A percentile compares a stretch with the other conserved stretches of the same genome.
Conservation (phyloP, 306 rosid species). For the Cucumis hystrix region DNA sequence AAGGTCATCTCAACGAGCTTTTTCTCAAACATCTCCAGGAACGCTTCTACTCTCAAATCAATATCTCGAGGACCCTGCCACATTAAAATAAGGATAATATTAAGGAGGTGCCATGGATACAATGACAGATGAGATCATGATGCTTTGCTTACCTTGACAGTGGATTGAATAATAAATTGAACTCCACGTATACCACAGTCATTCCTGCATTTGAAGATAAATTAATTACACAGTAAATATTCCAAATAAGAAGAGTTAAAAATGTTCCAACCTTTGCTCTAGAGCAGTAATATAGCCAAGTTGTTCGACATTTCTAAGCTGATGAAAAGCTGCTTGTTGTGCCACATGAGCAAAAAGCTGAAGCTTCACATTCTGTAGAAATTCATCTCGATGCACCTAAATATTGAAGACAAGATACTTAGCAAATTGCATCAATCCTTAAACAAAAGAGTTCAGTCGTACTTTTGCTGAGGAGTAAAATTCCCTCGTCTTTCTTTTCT, state of each 20-base stretch:
- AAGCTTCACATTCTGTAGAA: slow-evolving; percentile 72
- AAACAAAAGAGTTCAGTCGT: background rate
- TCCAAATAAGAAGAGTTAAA: slow-evolving; percentile 1
- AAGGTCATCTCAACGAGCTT: slow-evolving; percentile 55
- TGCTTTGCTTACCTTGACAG: slow-evolving; percentile 56
- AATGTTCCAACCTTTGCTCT: slow-evolving; percentile 44
- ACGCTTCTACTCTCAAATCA: slow-evolving; percentile 72
- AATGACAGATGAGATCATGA: background rate
- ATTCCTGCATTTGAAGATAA: slow-evolving; percentile 35
- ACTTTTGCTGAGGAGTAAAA: background rate
- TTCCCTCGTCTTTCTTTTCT: background rate
- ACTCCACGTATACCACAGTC: slow-evolving; percentile 71
- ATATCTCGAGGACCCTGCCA: slow-evolving; percentile 65
- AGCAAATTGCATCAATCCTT: background rate
- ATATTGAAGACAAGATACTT: slow-evolving; percentile 14
- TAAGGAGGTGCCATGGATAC: slow-evolving; percentile 6
- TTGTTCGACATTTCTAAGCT: slow-evolving; percentile 94
- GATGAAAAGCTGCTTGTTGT: slow-evolving; percentile 88
- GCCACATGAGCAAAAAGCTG: slow-evolving; percentile 82
- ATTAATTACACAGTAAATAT: slow-evolving; percentile 4
- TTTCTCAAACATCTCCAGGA: slow-evolving; percentile 63
- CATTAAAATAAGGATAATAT: slow-evolving; percentile 1
- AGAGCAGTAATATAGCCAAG: slow-evolving; percentile 79
- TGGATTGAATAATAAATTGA: slow-evolving; percentile 77
- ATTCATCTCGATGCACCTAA: slow-evolving; percentile 81